phyloP scores from a whole-genome alignment of 2,329 filamentous ascomycete genomes.

The Claviceps digitariae region DNA sequence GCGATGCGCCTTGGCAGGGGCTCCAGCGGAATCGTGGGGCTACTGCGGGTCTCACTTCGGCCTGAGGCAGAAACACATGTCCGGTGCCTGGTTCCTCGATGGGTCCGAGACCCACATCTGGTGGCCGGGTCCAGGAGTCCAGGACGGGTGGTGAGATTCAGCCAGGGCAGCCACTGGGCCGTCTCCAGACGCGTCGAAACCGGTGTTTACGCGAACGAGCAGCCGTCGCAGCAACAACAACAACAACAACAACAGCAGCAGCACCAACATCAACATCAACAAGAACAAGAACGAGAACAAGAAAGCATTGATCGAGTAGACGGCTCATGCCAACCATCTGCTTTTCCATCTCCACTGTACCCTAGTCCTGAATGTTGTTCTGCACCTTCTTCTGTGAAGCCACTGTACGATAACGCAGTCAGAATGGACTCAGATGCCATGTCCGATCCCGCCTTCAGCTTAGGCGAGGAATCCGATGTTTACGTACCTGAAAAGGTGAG shows the following conservation, averaged over 20 bases:
- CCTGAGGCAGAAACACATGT: constrained; percentile 6
- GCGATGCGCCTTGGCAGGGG: background rate
- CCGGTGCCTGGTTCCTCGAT: background rate
- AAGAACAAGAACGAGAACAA: constrained; percentile 13
- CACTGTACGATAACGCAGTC: constrained; percentile 5
- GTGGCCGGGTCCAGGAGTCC: background rate
- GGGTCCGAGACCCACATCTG: background rate
- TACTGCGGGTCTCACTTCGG: background rate
- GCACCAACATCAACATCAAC: constrained; percentile 13
- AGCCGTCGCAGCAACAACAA: background rate
- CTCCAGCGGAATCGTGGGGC: too few relatives aligned
- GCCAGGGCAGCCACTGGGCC: background rate
- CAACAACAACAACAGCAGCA: constrained; percentile 13
- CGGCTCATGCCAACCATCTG: constrained; percentile 9
- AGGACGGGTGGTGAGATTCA: background rate
- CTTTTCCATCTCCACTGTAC: background rate
- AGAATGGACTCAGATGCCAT: constrained; percentile 44
- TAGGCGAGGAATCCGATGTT: constrained; percentile 28
- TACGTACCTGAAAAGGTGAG: constrained; percentile 27
- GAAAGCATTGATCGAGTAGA: constrained; percentile 9
- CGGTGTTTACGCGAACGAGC: constrained; percentile 14
- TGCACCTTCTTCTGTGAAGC: background rate
- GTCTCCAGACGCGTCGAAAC: constrained; percentile 2
- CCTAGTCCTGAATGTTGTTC: constrained; percentile 7
- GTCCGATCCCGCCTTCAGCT: constrained; percentile 35